These are phyloP conservation scores for Populus davidiana DNA, from an alignment of 345 rosid genomes.

Conservation along the genomic window DNA sequence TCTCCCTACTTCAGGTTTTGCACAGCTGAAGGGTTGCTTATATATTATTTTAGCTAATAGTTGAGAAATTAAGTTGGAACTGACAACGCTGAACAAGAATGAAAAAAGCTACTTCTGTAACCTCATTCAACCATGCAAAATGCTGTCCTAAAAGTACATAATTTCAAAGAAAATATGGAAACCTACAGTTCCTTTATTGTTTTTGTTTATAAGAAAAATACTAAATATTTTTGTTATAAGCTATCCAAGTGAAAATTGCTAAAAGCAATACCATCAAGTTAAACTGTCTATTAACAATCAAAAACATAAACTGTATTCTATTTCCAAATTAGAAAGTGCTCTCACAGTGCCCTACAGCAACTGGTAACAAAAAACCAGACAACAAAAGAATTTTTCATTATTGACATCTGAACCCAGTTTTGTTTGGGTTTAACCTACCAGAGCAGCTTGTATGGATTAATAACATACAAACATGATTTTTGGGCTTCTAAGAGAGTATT, in stretches of 20 bases:
- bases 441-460: neutral
- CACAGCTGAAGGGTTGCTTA: neutral
- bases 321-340: neutral
- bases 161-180: neutral
- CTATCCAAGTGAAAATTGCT: neutral
- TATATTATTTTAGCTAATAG: neutral
- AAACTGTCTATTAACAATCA: neutral
- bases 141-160: neutral
- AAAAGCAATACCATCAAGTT: neutral
- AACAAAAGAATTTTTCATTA: neutral
- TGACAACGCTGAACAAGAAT: neutral
- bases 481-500: neutral
- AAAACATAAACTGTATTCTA: neutral
- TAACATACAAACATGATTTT: conserved; percentile 1
- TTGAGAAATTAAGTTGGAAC: neutral
- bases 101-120: neutral
- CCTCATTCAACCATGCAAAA: neutral
- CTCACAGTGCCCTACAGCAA: neutral
- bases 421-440: neutral
- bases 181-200: neutral
- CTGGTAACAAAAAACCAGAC: neutral
- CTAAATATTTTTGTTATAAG: neutral
- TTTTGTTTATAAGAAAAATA: neutral
- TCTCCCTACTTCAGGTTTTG: neutral
- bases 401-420: neutral